Base-by-base conservation (phyloP, 169 alveolate genomes). In the Babesia caballi region DNA sequence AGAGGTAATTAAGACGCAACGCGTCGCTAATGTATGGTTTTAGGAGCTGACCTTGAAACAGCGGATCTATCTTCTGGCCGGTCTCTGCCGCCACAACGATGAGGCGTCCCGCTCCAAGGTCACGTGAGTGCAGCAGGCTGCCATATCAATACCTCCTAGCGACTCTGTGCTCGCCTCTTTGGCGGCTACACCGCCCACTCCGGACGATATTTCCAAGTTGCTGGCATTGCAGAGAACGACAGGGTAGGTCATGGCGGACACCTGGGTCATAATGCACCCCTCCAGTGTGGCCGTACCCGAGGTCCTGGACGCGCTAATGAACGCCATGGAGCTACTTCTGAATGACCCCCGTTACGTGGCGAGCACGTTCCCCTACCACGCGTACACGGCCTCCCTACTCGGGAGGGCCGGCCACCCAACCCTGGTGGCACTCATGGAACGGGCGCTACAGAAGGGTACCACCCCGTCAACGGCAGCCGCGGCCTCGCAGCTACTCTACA, bases 151-250 rank as follows among this genome's bases (percentile, higher is more conserved):
- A 12, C 21, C 7, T 8, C 12, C 3, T 28, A 70, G 82, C 1
- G 56, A 56, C 35, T 17, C 53, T 11, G 9, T 70, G 17, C 17
- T 41, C 12, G 8, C 56, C 19, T 3, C 7, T 12, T 3, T 56
- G 25, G 6, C 38, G 17, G 19, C 46, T 0, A 46, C 3, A 21
- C 11, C 41, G 0, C 33, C 28, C 58, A 44, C 42, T 0, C 19
- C 65, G 15, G 83, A 59, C 9, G 74, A 58, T n/a, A 72, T 60
- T 32, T 59, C 83, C 0, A 58, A 27, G 17, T 3, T 72, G 14
- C 61, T 72, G 28, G 25, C 67, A 11, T n/a, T 72, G 41, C 69
- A 52, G 28, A 59, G 46, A n/a, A 0, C 83, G 1, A 36, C 21
- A 56, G 73, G 83, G 83, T 72, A 58, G 12, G 50, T 32, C 0